These are phyloP conservation scores for Corynespora cassiicola DNA, from an alignment of 2,329 filamentous ascomycete species.

Conservation along the genomic window DNA sequence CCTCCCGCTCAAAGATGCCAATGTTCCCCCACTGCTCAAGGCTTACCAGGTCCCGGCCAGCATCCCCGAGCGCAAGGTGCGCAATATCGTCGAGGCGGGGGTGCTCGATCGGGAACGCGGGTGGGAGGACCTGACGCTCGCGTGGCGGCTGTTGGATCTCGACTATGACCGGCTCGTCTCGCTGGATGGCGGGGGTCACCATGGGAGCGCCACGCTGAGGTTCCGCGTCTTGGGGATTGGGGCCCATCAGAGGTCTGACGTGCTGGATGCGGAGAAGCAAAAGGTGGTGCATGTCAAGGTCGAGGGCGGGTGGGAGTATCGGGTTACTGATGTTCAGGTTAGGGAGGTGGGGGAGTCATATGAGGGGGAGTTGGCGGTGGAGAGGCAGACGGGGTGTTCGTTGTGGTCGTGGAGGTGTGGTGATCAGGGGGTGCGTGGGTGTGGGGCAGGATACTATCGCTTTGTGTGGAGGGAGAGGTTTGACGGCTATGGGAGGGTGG, in stretches of 20 bases:
- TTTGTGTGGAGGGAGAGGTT: slow-evolving; percentile 25
- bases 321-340: slow-evolving; percentile 15
- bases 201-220: slow-evolving; percentile 13
- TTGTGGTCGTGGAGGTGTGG: slow-evolving; percentile 19
- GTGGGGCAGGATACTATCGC: slow-evolving; percentile 18
- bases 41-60: slow-evolving; percentile 25
- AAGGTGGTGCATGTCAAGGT: slow-evolving; percentile 18
- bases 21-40: slow-evolving; percentile 18
- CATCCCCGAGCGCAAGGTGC: slow-evolving; percentile 7
- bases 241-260: slow-evolving; percentile 10
- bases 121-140: slow-evolving; percentile 12
- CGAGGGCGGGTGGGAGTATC: slow-evolving; percentile 15
- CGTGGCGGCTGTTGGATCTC: slow-evolving; percentile 14
- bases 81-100: slow-evolving; percentile 5
- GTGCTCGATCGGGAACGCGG: slow-evolving; percentile 4
- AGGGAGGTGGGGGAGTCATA: slow-evolving; percentile 7
- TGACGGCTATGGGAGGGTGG: slow-evolving; percentile 22
- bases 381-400: too few species aligned
- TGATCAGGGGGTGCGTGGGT: slow-evolving; percentile 16
- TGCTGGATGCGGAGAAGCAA: slow-evolving; percentile 15
- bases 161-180: slow-evolving; percentile 25
- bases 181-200: slow-evolving; percentile 14
- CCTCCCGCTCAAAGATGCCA: slow-evolving; percentile 17
- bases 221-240: slow-evolving; percentile 26
- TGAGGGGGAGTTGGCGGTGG: slow-evolving; percentile 12